Evolutionary conservation across 1,139 yeast species (phyloP).

Genomic region (Meyerozyma sp.): DNA sequence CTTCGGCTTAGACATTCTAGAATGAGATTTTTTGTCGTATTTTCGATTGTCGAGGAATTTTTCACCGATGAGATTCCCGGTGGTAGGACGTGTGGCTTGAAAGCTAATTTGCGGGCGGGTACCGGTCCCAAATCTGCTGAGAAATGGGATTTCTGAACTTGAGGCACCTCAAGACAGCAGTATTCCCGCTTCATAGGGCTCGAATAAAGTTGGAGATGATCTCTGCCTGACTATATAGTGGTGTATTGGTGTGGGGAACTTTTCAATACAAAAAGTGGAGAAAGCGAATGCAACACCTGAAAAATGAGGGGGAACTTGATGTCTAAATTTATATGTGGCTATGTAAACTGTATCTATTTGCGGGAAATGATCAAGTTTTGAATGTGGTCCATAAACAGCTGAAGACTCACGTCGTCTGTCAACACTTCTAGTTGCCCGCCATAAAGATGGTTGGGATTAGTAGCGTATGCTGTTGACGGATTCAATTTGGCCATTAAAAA

Average conservation of each 20-base stretch:
- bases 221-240: not conserved
- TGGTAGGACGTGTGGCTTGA: not conserved
- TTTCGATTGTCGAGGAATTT: not conserved
- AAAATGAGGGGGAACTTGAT: not conserved
- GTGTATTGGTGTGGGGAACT: not conserved
- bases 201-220: too few species aligned
- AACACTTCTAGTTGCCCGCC: constrained; percentile 36
- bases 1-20: not conserved
- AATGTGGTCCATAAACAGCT: constrained; percentile 60
- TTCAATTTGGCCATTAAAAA: constrained; percentile 70
- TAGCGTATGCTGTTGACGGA: constrained; percentile 61
- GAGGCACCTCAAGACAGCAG: not conserved
- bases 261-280: not conserved
- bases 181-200: not conserved
- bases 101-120: not conserved
- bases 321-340: not conserved
- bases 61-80: not conserved
- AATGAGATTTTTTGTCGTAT: not conserved
- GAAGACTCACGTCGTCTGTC: constrained; percentile 69
- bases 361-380: constrained; percentile 30
- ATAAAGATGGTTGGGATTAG: constrained; percentile 30
- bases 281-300: not conserved
- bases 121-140: not conserved
- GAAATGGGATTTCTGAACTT: not conserved
- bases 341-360: constrained; percentile 6